Base-by-base conservation (phyloP, 2,329 filamentous ascomycete species). In the Pseudomassariella vexata region DNA sequence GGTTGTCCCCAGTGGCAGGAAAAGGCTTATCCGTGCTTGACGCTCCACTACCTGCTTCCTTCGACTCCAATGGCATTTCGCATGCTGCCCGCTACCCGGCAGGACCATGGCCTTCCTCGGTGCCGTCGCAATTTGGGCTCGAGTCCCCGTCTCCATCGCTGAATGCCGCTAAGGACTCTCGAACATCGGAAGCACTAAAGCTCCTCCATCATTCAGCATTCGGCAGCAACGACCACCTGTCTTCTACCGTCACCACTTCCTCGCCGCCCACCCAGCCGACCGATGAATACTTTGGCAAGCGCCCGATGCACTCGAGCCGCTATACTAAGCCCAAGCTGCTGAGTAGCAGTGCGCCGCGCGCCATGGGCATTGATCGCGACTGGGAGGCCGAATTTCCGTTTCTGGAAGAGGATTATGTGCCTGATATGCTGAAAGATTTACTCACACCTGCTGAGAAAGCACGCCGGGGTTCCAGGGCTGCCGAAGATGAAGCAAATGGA, bases 51-150 rank as follows among this genome's bases (percentile, higher is more conserved):
- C 92, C 92, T 2, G 86, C 89, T 7, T 96, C 90, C 0, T 95
- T 96, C 56, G 92, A 96, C 59, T 94, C 88, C 48, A 92, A 95
- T 51, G 90, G 89, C 30, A 85, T 95, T 32, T 95, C 89, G 9
- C 85, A 90, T 55, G 88, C 87, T 40, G 89, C 90, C 12, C 79
- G 87, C 38, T 88, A 89, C 55, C 68, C 68, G 12, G 65, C 61
- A 19, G 92, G 85, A 0, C 87, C 89, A 0, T 88, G 94, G 59
- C 89, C 90, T 6, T 86, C 89, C 0, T 96, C 90, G 0, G 85
- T 96, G 9, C 92, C 92, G 8, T 85, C 87, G 31, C 86, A 90
- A 48, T 95, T 96, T 49, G 85, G 85, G 10, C 67, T 95, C 44
- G 89, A 95, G 32, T 88, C 84, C 7, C 88, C 88, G 5, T 83